Evolutionary conservation across 2,329 filamentous ascomycete genomes (phyloP), one percentile per base, ranked within the genome.

Genomic region (Alternaria angustiovoidea): DNA sequence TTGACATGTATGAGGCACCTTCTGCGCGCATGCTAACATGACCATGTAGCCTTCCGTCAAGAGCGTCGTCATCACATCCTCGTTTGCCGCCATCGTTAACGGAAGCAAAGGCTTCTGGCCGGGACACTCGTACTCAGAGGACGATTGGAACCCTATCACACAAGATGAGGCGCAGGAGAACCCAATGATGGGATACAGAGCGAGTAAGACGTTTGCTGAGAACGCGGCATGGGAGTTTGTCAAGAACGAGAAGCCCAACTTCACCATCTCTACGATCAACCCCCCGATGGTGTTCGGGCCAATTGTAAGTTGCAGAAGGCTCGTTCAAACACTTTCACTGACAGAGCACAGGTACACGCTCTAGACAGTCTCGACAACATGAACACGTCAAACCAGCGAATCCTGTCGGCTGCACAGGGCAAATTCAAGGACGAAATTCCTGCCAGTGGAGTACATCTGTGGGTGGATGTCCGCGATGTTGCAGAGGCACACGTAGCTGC

Each of bases 381-480:
- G 62, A 94, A 93, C 79, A 91, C 89, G 1, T 91, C 89, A 14
- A 93, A 93, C 74, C 84, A 88, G 66, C 85, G 88, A 20, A 84
- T 92, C 54, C 81, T 86, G 8, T 84, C 89, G 61, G 78, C 91
- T 52, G 83, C 89, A n/a, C 84, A 82, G 7, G 91, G 90, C 18
- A 84, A 86, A 60, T 84, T 81, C 73, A 88, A 86, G 64, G 79
- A 85, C 2, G 81, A 83, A 26, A 83, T 91, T 9, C 81, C 85
- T 0, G 82, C 87, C 0, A 90, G 87, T 0, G 85, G 83, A 0
- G 84, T 84, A 1, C 88, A 76, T 61, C 58, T 81, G 30, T 82
- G 80, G 79, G 78, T 82, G 6, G 81, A 83, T 54, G 81, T 83
- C 6, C 78, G 81, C 22, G 81, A 91, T 66, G 84, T 91, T 0